phyloP scores from a whole-genome alignment of 768 basidiomycete species.

The Russula brevipes region DNA sequence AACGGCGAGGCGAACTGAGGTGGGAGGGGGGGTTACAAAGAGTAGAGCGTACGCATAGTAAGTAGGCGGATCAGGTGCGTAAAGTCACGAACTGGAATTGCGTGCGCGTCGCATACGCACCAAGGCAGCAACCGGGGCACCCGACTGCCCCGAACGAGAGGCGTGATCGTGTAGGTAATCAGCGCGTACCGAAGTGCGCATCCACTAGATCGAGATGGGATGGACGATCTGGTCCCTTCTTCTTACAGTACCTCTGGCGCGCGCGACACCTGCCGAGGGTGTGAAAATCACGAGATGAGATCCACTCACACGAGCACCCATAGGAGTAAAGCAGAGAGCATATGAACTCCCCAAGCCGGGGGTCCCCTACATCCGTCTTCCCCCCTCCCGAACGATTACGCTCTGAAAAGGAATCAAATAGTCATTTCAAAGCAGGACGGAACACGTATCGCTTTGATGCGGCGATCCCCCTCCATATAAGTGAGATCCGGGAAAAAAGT shows the following conservation, averaged over 20 bases:
- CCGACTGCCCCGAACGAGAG: neutral
- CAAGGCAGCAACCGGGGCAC: neutral
- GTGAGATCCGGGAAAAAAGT: neutral
- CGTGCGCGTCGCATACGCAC: neutral
- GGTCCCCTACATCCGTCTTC: too few species aligned
- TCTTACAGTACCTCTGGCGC: neutral
- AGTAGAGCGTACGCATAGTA: neutral
- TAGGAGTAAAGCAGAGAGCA: neutral
- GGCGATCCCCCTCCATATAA: too few species aligned
- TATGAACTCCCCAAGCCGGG: neutral
- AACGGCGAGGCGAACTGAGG: slow-evolving; percentile 5
- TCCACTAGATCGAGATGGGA: neutral
- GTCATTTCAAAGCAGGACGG: neutral
- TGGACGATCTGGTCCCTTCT: neutral
- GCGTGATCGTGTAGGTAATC: slow-evolving; percentile 17
- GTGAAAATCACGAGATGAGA: neutral
- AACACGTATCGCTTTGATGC: neutral
- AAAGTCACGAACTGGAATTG: neutral
- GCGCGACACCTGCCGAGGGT: neutral
- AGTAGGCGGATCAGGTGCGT: slow-evolving; percentile 1
- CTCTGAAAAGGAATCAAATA: neutral
- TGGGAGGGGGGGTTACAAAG: neutral
- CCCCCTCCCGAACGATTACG: neutral
- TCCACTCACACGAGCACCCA: neutral
- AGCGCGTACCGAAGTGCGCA: neutral